Percentiles rank a stretch among this genome's conserved stretches.
These are phyloP conservation scores for Fraxinus dipetala DNA, from an alignment of 305 asterid species.

Conservation along the genomic window DNA sequence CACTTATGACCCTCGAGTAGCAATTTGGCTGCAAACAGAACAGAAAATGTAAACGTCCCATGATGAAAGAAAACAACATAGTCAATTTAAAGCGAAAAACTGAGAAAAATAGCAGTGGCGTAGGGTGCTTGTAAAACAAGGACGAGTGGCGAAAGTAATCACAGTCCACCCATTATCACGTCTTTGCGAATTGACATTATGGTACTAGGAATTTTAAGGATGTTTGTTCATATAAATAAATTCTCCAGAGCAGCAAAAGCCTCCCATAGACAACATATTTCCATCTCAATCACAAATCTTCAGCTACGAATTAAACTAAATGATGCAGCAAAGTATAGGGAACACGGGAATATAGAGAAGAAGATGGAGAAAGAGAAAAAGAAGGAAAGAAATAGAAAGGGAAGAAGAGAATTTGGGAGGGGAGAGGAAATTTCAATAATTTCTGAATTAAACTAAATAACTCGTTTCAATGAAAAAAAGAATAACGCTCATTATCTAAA, in stretches of 20 bases:
- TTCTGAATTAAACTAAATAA: background rate
- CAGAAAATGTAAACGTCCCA: constrained; percentile 15
- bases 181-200: background rate
- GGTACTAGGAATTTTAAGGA: background rate
- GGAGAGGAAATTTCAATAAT: background rate
- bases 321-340: background rate
- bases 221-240: background rate
- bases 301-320: background rate
- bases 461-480: background rate
- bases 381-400: background rate
- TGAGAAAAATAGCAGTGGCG: background rate
- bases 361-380: background rate
- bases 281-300: constrained; percentile 5
- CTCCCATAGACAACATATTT: background rate
- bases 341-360: background rate
- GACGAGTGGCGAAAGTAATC: background rate
- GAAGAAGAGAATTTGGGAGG: background rate
- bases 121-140: background rate
- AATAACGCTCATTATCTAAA: background rate
- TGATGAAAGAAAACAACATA: background rate
- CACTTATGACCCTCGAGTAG: constrained; percentile 75
- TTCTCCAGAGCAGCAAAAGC: background rate
- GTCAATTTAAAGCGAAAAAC: background rate
- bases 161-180: background rate
- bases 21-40: constrained; percentile 82